These are phyloP conservation scores for Conringia planisiliqua DNA, from an alignment of 345 rosid genomes.

Conservation along the genomic window DNA sequence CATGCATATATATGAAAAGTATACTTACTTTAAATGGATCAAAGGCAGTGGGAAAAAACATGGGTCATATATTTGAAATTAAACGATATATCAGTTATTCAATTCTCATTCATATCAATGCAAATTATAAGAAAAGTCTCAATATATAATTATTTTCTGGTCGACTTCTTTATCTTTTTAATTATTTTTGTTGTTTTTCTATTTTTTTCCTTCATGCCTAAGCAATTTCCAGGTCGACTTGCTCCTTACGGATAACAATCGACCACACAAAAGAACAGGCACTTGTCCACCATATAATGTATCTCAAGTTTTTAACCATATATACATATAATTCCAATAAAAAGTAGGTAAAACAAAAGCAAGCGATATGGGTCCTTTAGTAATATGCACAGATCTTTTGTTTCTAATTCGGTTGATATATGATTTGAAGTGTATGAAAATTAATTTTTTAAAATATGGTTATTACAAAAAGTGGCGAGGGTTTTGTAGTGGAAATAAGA, in stretches of 20 bases:
- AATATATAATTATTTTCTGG: background rate
- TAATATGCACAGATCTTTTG: background rate
- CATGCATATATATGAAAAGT: constrained; percentile 5
- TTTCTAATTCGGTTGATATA: background rate
- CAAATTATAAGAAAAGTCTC: background rate
- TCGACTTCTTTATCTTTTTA: background rate
- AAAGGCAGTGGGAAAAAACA: background rate
- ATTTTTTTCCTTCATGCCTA: background rate
- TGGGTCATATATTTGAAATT: background rate
- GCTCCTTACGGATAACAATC: background rate
- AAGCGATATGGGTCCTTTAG: background rate
- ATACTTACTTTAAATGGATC: background rate
- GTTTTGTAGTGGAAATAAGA: constrained; percentile 4
- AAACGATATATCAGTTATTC: too few relatives aligned
- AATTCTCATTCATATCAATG: background rate
- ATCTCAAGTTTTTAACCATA: background rate
- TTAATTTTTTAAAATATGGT: background rate
- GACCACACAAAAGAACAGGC: constrained; percentile 1
- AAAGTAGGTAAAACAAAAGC: background rate
- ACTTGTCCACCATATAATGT: constrained; percentile 4
- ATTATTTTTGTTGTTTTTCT: background rate
- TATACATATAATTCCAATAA: background rate
- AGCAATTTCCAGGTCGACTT: background rate
- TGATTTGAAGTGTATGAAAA: background rate
- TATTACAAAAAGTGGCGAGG: constrained; percentile 1